Conservation (phyloP, 306 rosid species). For the Quercus glauca region DNA sequence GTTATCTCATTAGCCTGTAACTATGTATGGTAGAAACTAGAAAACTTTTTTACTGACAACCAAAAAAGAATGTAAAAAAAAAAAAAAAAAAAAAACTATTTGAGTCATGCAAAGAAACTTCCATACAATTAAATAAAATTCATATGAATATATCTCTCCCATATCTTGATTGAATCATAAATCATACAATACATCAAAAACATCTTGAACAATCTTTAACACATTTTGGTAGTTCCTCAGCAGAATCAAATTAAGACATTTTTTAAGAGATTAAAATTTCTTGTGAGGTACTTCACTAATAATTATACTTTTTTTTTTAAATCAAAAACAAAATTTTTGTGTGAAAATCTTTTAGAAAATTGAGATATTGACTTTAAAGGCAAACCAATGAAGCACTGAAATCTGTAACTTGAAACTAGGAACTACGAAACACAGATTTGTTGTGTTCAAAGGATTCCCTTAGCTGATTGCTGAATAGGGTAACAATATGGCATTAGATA, state of each 20-base stretch:
- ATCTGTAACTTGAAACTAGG: not conserved
- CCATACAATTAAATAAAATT: not conserved
- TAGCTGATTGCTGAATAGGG: not conserved
- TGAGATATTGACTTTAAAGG: not conserved
- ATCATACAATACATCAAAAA: not conserved
- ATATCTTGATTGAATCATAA: not conserved
- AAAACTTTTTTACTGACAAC: not conserved
- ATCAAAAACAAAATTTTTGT: not conserved
- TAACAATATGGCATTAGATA: not conserved
- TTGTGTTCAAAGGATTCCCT: not conserved
- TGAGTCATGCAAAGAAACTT: too few species aligned
- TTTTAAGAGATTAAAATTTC: not conserved
- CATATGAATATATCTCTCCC: not conserved
- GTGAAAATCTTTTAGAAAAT: not conserved
- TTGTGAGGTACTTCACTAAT: not conserved
- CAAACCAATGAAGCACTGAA: not conserved
- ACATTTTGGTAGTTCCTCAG: not conserved
- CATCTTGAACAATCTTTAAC: not conserved
- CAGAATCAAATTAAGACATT: not conserved
- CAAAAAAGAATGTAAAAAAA: not conserved
- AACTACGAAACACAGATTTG: not conserved
- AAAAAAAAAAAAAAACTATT: too few species aligned
- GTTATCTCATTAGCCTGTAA: not conserved
- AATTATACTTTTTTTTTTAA: not conserved
- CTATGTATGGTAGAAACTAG: not conserved